These are phyloP conservation scores for Tylopilus rubrobrunneus DNA, from an alignment of 768 basidiomycete genomes.

Conservation along the genomic window DNA sequence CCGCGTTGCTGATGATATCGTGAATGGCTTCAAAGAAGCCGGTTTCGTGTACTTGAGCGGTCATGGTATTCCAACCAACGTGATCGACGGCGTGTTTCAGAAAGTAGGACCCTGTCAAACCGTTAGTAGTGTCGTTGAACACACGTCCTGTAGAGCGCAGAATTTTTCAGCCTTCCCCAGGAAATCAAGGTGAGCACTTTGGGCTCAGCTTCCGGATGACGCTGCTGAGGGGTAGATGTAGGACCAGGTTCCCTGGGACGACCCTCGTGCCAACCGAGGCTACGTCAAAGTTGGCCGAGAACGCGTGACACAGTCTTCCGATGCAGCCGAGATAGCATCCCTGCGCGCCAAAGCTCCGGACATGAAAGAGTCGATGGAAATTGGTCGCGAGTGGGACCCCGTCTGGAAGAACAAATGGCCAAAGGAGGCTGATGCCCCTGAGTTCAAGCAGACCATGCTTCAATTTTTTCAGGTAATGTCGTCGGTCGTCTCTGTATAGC, in stretches of 20 bases:
- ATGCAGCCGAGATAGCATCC: constrained; percentile 67
- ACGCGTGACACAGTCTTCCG: constrained; percentile 69
- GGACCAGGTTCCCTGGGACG: constrained; percentile 73
- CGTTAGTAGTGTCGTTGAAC: not conserved
- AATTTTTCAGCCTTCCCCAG: constrained; percentile 66
- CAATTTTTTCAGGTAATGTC: constrained; percentile 63
- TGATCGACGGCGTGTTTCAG: constrained; percentile 56
- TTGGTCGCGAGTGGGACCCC: constrained; percentile 79
- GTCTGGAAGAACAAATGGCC: constrained; percentile 84
- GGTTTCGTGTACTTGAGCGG: constrained; percentile 77
- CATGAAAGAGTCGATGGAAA: constrained; percentile 85
- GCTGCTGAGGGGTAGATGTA: constrained; percentile 22
- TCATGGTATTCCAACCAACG: constrained; percentile 62
- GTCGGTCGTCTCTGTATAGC: not conserved
- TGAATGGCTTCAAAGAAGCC: constrained; percentile 71
- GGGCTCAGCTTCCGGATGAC: not conserved
- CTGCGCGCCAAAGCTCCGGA: constrained; percentile 77
- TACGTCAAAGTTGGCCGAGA: constrained; percentile 81
- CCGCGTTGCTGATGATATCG: constrained; percentile 61
- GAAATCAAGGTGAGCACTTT: constrained; percentile 49
- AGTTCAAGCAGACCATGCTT: constrained; percentile 70
- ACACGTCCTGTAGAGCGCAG: constrained; percentile 51
- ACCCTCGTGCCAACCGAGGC: constrained; percentile 81
- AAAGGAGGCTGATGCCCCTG: constrained; percentile 52
- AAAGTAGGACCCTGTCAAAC: constrained; percentile 43